Evolutionary conservation across 108 stramenopile genomes (phyloP).

Genomic region (Schizochytrium sp.): DNA sequence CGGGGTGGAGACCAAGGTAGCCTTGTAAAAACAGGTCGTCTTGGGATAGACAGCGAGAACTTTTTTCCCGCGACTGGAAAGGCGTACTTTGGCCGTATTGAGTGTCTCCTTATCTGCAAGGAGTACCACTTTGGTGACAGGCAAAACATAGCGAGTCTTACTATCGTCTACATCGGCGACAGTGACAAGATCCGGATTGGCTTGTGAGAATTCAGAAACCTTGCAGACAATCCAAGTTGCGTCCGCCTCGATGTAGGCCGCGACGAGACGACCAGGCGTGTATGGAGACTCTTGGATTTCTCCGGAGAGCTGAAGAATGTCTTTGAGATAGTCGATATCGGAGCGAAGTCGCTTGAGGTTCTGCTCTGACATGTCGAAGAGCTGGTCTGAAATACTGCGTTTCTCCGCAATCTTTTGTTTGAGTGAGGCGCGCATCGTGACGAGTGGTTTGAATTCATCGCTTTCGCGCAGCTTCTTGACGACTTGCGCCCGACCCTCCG

Average conservation of each 20-base stretch:
- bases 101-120: background rate
- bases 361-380: slow-evolving; percentile 3
- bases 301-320: background rate
- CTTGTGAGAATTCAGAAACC: background rate
- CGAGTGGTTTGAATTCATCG: background rate
- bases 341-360: background rate
- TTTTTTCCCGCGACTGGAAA: background rate
- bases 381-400: background rate
- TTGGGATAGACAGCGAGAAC: background rate
- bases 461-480: background rate
- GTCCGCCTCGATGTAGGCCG: background rate
- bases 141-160: background rate
- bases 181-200: background rate
- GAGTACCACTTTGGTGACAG: background rate
- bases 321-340: background rate
- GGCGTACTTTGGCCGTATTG: background rate
- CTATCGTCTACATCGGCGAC: slow-evolving; percentile 5
- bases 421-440: background rate
- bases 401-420: slow-evolving; percentile 3
- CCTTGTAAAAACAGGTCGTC: slow-evolving; percentile 5
- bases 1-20: background rate
- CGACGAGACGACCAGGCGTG: background rate
- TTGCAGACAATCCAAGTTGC: background rate
- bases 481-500: background rate
- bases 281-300: background rate